A percentile compares a stretch with the other conserved stretches of the same genome.
Evolutionary conservation across 1,284 basidiomycete genomes (phyloP).

Genomic region (Boletellus deceptivus): DNA sequence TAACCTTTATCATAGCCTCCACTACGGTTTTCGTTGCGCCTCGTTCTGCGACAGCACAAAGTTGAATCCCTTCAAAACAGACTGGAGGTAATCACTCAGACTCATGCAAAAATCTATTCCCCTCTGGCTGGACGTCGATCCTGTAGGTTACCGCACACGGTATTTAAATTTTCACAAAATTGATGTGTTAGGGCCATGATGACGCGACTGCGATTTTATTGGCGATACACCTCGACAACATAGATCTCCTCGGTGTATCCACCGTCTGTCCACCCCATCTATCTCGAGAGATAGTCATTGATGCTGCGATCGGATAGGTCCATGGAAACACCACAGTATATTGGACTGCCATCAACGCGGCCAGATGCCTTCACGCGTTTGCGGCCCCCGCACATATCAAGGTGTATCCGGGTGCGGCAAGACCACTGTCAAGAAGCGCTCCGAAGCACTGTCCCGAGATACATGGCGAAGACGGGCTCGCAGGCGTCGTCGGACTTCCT

Average conservation of each 20-base stretch:
- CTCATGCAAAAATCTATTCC: conserved; percentile 12
- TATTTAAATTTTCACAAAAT: conserved; percentile 2
- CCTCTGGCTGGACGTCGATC: conserved; percentile 59
- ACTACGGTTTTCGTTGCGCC: no score
- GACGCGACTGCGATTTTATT: conserved; percentile 80
- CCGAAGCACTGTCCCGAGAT: conserved; percentile 66
- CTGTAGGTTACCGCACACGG: conserved; percentile 36
- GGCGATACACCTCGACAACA: conserved; percentile 60
- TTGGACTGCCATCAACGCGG: conserved; percentile 69
- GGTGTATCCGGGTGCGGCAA: conserved; percentile 65
- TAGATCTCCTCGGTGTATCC: conserved; percentile 75
- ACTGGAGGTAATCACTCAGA: no score
- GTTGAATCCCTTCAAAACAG: no score
- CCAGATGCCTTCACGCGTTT: conserved; percentile 69
- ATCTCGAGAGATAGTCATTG: background rate
- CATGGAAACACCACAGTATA: conserved; percentile 72
- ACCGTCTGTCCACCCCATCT: conserved; percentile 48
- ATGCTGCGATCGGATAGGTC: conserved; percentile 43
- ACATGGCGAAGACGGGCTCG: conserved; percentile 76
- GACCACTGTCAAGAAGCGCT: conserved; percentile 54
- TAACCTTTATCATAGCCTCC: no score
- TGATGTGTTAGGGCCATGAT: conserved; percentile 66
- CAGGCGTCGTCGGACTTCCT: conserved; percentile 75
- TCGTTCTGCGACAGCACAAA: no score
- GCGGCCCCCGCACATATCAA: conserved; percentile 54